A percentile compares a stretch with the other conserved stretches of the same genome.
These are phyloP conservation scores for Eudorina sp. DNA, from an alignment of 139 green algal genomes.

Conservation along the genomic window DNA sequence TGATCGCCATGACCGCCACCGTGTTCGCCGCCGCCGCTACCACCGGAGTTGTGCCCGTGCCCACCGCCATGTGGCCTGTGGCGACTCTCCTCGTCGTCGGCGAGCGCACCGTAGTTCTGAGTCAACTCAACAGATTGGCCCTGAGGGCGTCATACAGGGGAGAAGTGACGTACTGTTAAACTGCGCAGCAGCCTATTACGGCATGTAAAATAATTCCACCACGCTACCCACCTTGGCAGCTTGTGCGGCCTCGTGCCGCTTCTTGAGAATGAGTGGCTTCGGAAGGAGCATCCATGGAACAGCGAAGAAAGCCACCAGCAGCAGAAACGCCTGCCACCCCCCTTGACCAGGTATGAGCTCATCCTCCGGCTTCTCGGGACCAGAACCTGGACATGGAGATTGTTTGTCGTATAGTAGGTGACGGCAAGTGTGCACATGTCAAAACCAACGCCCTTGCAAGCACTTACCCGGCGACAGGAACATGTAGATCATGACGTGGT, in stretches of 20 bases:
- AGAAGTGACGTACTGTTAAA: neutral
- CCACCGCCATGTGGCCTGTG: neutral
- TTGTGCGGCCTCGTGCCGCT: slow-evolving; percentile 74
- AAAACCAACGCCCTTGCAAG: too few relatives aligned
- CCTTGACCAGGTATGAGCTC: slow-evolving; percentile 75
- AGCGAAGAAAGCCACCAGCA: slow-evolving; percentile 83
- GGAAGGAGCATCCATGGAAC: slow-evolving; percentile 97
- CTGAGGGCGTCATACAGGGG: neutral
- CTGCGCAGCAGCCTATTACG: neutral
- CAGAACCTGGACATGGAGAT: too few relatives aligned
- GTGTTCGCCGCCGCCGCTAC: neutral
- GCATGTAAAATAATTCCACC: neutral
- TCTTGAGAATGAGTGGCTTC: slow-evolving; percentile 96
- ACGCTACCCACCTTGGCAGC: slow-evolving; percentile 21
- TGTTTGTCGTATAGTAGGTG: too few relatives aligned
- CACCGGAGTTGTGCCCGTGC: neutral
- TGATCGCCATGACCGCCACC: slow-evolving; percentile 33
- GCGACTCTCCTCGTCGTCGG: slow-evolving; percentile 37
- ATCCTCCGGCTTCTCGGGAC: too few relatives aligned
- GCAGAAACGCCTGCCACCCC: slow-evolving; percentile 84
- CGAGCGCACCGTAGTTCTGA: slow-evolving; percentile 22
- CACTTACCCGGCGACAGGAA: too few relatives aligned
- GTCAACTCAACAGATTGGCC: slow-evolving; percentile 27
- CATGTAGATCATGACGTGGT: slow-evolving; percentile 99
- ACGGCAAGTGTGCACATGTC: too few relatives aligned